A percentile compares a stretch with the other conserved stretches of the same genome.
These are phyloP conservation scores for Cylindricascospora bacillispora DNA, from an alignment of 1,139 yeast species.

Conservation along the genomic window DNA sequence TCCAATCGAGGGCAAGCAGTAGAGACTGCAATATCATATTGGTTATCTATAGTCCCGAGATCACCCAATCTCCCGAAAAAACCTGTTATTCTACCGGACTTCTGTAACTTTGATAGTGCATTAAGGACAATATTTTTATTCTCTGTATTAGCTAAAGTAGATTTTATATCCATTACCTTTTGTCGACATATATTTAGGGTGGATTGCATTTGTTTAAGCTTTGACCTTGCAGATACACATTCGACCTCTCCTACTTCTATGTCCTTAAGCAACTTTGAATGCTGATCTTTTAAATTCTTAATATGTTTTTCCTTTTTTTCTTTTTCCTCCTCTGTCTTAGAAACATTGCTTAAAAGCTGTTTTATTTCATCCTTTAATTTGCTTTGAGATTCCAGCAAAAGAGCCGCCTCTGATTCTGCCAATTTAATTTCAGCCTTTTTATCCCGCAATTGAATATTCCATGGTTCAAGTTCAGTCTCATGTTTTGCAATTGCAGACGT, in stretches of 20 bases:
- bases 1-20: slow-evolving; percentile 90
- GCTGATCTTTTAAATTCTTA: slow-evolving; percentile 31
- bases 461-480: slow-evolving; percentile 68
- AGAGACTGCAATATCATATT: slow-evolving; percentile 84
- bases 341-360: slow-evolving; percentile 36
- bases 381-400: slow-evolving; percentile 33
- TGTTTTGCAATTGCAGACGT: slow-evolving; percentile 31
- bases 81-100: slow-evolving; percentile 76
- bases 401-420: slow-evolving; percentile 50
- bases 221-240: slow-evolving; percentile 35
- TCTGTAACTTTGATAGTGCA: slow-evolving; percentile 55
- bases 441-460: slow-evolving; percentile 57
- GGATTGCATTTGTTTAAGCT: slow-evolving; percentile 40
- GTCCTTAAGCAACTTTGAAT: slow-evolving; percentile 31
- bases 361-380: slow-evolving; percentile 34
- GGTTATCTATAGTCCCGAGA: slow-evolving; percentile 74
- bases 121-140: slow-evolving; percentile 64
- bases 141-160: slow-evolving; percentile 42
- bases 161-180: slow-evolving; percentile 51
- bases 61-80: slow-evolving; percentile 88
- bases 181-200: slow-evolving; percentile 47
- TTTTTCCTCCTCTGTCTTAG: slow-evolving; percentile 40
- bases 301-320: slow-evolving; percentile 39
- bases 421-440: slow-evolving; percentile 57
- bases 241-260: slow-evolving; percentile 44